These are phyloP conservation scores for Neofusicoccum ribis DNA, from an alignment of 2,329 filamentous ascomycete genomes.

Conservation along the genomic window DNA sequence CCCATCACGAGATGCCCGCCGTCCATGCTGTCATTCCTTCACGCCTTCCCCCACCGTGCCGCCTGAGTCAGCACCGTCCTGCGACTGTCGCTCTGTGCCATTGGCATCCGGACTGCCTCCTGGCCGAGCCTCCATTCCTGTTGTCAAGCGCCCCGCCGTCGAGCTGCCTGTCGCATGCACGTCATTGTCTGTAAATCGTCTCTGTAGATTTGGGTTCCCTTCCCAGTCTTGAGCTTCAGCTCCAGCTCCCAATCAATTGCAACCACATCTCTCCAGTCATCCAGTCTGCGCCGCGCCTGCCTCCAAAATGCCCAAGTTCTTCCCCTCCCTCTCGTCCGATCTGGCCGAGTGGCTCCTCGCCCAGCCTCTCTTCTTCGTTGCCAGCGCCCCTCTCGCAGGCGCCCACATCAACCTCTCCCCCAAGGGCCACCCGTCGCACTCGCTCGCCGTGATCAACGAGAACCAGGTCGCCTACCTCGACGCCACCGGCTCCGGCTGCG, in stretches of 20 bases:
- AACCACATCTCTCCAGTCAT: too few relatives aligned
- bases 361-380: conserved; percentile 75
- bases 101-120: too few relatives aligned
- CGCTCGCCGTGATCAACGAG: conserved; percentile 60
- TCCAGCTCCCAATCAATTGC: too few relatives aligned
- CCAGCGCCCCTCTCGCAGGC: conserved; percentile 67
- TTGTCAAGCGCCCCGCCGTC: too few relatives aligned
- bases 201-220: too few relatives aligned
- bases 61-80: not conserved
- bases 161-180: too few relatives aligned
- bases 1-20: not conserved
- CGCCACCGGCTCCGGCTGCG: conserved; percentile 71
- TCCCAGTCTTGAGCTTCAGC: not conserved
- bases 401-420: conserved; percentile 75
- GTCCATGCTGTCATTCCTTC: not conserved
- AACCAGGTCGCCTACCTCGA: conserved; percentile 70
- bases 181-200: too few relatives aligned
- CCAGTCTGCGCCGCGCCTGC: not conserved
- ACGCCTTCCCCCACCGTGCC: too few relatives aligned
- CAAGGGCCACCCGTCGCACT: conserved; percentile 66
- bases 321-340: conserved; percentile 54
- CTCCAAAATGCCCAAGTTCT: conserved; percentile 59
- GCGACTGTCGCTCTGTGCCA: too few relatives aligned
- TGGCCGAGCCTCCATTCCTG: too few relatives aligned
- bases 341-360: conserved; percentile 64